A percentile compares a stretch with the other conserved stretches of the same genome.
These are phyloP conservation scores for Boletus pseudo-olivaceus DNA, from an alignment of 768 basidiomycete species.

Conservation along the genomic window DNA sequence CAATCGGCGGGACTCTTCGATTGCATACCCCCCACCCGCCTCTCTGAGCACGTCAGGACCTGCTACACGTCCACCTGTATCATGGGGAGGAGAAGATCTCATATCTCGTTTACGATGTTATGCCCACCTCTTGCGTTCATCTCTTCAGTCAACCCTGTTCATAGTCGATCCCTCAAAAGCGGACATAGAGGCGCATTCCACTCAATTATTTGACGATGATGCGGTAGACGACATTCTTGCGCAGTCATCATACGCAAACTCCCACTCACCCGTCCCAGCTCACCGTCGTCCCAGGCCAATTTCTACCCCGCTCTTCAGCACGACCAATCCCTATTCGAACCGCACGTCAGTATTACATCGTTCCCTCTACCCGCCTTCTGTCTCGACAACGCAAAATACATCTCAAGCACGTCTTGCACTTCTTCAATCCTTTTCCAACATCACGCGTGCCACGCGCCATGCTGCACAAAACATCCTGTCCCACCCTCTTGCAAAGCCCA, in stretches of 20 bases:
- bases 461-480: slow-evolving; percentile 94
- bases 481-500: slow-evolving; percentile 93
- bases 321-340: slow-evolving; percentile 55
- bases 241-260: slow-evolving; percentile 71
- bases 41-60: slow-evolving; percentile 45
- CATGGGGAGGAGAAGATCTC: slow-evolving; percentile 89
- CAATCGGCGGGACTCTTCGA: slow-evolving; percentile 36
- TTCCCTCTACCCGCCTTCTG: slow-evolving; percentile 56
- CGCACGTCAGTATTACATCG: slow-evolving; percentile 79
- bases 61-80: slow-evolving; percentile 41
- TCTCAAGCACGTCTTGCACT: slow-evolving; percentile 79
- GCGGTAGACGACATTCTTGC: slow-evolving; percentile 86
- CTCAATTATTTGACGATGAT: slow-evolving; percentile 77
- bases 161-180: slow-evolving; percentile 88
- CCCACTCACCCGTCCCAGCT: slow-evolving; percentile 79
- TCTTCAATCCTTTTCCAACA: slow-evolving; percentile 90
- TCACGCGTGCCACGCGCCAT: slow-evolving; percentile 89
- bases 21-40: slow-evolving; percentile 62
- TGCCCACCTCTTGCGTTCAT: slow-evolving; percentile 79
- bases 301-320: slow-evolving; percentile 33
- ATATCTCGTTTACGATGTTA: slow-evolving; percentile 72
- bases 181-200: slow-evolving; percentile 92
- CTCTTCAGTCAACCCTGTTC: slow-evolving; percentile 80
- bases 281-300: slow-evolving; percentile 74
- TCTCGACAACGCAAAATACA: slow-evolving; percentile 47